Conservation (phyloP, 2,329 filamentous ascomycete genomes). For the Aaosphaeria arxii region DNA sequence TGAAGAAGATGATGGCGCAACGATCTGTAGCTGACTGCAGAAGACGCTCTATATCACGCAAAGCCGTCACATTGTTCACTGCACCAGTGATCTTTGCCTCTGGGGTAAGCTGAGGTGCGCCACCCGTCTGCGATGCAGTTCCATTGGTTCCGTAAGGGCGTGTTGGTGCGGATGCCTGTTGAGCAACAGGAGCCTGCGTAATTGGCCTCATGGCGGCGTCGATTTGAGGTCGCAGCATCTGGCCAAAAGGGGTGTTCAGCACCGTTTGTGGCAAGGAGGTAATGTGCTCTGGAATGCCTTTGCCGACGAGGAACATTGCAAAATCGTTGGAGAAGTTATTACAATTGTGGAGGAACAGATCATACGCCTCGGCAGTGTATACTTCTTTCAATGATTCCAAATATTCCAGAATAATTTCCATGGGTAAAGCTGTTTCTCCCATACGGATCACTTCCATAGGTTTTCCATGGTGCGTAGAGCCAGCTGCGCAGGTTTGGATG, state of each 20-base stretch:
- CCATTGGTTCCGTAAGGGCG: slow-evolving; percentile 8
- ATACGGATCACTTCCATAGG: slow-evolving; percentile 75
- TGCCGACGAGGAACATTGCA: slow-evolving; percentile 82
- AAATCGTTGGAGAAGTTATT: slow-evolving; percentile 90
- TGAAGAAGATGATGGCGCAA: slow-evolving; percentile 87
- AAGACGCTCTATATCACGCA: slow-evolving; percentile 59
- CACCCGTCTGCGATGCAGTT: slow-evolving; percentile 1
- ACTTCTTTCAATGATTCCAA: slow-evolving; percentile 77
- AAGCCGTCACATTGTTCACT: slow-evolving; percentile 61
- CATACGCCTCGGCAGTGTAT: slow-evolving; percentile 84
- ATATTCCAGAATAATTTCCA: slow-evolving; percentile 83
- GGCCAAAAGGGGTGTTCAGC: slow-evolving; percentile 80
- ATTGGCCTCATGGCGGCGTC: slow-evolving; percentile 62
- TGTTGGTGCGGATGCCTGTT: slow-evolving; percentile 1
- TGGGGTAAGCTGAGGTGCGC: slow-evolving; percentile 6
- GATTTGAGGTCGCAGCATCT: slow-evolving; percentile 79
- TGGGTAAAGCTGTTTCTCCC: slow-evolving; percentile 73
- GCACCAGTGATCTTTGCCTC: slow-evolving; percentile 35
- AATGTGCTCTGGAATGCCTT: slow-evolving; percentile 85
- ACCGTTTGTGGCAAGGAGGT: slow-evolving; percentile 80
- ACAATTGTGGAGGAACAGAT: slow-evolving; percentile 88
- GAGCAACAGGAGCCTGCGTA: slow-evolving; percentile 54
- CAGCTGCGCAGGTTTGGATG: slow-evolving; percentile 76
- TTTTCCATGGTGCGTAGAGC: slow-evolving; percentile 79
- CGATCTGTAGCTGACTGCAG: slow-evolving; percentile 60